Conservation (phyloP, 768 basidiomycete species). For the Mycena rebaudengoi region DNA sequence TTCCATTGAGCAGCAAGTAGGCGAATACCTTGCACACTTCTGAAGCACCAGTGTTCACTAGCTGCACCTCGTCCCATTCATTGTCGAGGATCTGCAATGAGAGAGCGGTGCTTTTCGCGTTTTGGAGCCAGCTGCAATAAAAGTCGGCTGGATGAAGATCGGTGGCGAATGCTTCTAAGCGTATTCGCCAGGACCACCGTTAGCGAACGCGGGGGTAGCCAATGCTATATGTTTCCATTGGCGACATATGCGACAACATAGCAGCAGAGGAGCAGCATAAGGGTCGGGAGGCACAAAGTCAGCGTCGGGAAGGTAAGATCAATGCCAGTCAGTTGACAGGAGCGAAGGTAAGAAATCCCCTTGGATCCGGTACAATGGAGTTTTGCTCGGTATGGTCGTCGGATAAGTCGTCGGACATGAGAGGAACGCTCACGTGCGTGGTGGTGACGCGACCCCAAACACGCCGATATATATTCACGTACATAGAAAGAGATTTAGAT, state of each 20-base stretch:
- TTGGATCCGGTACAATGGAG: neutral
- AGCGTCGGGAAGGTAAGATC: conserved; percentile 2
- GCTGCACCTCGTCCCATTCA: too few relatives aligned
- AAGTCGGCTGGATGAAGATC: neutral
- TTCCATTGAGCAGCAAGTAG: conserved; percentile 7
- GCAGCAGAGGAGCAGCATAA: conserved; percentile 8
- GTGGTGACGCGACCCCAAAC: too few relatives aligned
- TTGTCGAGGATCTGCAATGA: neutral
- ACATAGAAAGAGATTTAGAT: too few relatives aligned
- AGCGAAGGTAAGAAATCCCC: conserved; percentile 3
- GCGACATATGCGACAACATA: conserved; percentile 12
- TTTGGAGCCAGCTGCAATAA: conserved; percentile 1
- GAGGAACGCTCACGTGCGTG: too few relatives aligned
- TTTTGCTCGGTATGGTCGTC: conserved; percentile 1
- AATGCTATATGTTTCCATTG: conserved; percentile 14
- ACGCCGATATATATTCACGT: too few relatives aligned
- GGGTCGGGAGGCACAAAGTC: conserved; percentile 8
- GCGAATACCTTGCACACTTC: neutral
- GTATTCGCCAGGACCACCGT: too few relatives aligned
- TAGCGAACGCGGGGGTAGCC: conserved; percentile 4
- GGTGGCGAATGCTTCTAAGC: too few relatives aligned
- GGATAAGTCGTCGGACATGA: too few relatives aligned
- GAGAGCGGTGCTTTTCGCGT: neutral
- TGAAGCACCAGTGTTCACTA: neutral
- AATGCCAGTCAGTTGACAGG: neutral